Evolutionary conservation across 176 grass and related monocot species (phyloP), one percentile per base, ranked within the genome.

Genomic region (Oryza meridionalis): DNA sequence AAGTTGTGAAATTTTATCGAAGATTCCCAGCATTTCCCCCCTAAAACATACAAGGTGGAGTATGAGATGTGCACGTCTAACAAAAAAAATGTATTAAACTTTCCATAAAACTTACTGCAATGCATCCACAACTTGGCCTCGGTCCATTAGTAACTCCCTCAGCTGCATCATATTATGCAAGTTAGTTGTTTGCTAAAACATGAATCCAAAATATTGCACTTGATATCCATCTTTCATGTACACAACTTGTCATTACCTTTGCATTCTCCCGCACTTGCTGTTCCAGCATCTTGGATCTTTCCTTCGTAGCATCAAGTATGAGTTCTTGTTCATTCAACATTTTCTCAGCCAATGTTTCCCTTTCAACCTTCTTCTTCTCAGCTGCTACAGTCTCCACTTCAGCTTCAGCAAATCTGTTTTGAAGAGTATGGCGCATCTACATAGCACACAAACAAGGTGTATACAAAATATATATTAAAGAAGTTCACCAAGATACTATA

Each of bases 21-120:
- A 94, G 65, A 91, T 87, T 37, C 81, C 86, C 72, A 86, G 70
- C 79, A 97, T 91, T 83, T 93, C 92, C 40, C 82, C 88, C 76
- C 95, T 97, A 75, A 75, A 63, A 78, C 25, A 63, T 81, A 73
- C 24, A 70, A 70, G 1, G 42, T 46, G 42, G 64, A 55, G 3
- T 46, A 66, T 86, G 44, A 37, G n/a, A 33, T 32, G 33, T 6
- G 11, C 74, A 13, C 5, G 11, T 35, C 58, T 27, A 89, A 22
- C 19, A 69, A 68, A 49, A 15, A 29, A 71, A 70, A 35, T 11
- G 2, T 66, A 55, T 68, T 68, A 0, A 8, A 43, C 3, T 12
- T 44, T 27, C n/a, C 4, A 22, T 3, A 80, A 67, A 26, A 93
- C 90, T 94, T 86, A 94, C 95, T 91, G 90, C 66, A 97, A 84